A percentile compares a stretch with the other conserved stretches of the same genome.
These are phyloP conservation scores for Alisma plantagoaquatica DNA, from an alignment of 106 monocot genomes.

Conservation along the genomic window DNA sequence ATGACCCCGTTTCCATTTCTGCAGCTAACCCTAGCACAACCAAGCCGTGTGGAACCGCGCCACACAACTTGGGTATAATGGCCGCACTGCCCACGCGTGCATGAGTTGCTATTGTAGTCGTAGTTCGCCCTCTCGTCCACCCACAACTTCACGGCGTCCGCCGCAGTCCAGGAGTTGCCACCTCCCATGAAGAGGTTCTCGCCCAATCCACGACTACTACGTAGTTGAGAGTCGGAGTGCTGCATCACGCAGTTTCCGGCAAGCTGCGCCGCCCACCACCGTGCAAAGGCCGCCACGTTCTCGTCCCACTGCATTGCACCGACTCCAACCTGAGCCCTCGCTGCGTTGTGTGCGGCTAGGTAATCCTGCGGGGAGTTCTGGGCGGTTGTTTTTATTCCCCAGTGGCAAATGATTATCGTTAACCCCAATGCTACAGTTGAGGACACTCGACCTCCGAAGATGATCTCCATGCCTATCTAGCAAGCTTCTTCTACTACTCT, in stretches of 20 bases:
- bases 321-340: constrained; percentile 4
- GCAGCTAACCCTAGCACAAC: constrained; percentile 5
- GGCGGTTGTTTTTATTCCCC: no score
- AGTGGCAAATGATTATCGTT: no score
- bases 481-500: no score
- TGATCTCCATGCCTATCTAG: no score
- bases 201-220: not conserved
- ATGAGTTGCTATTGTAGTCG: constrained; percentile 16
- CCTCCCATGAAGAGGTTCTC: constrained; percentile 7
- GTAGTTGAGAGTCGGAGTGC: constrained; percentile 4
- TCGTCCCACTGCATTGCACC: not conserved
- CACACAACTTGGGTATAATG: constrained; percentile 31
- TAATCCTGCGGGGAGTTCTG: constrained; percentile 1
- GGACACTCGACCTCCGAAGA: no score
- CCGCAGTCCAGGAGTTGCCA: not conserved
- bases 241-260: not conserved
- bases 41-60: not conserved
- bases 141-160: constrained; percentile 8
- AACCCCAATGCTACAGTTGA: no score
- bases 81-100: constrained; percentile 7
- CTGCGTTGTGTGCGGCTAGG: constrained; percentile 6
- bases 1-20: not conserved
- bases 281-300: constrained; percentile 4
- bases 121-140: constrained; percentile 19
- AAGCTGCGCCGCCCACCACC: not conserved